Evolutionary conservation across 768 basidiomycete genomes (phyloP).

Genomic region (Rhizopogon vulgaris): DNA sequence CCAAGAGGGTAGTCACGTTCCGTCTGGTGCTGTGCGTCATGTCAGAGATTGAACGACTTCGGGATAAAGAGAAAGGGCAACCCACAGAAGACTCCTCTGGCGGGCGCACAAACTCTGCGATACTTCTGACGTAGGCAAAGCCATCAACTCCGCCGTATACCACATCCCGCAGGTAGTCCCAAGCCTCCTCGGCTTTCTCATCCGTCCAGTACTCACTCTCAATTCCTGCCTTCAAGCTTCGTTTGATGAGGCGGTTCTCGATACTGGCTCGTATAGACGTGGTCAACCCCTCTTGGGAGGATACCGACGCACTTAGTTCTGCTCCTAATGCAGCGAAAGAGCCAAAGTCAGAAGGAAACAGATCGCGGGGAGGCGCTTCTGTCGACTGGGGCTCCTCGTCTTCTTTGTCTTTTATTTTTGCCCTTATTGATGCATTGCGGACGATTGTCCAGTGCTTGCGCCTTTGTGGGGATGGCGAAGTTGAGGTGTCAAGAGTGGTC

Average conservation of each 20-base stretch:
- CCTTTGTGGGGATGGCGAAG: constrained; percentile 14
- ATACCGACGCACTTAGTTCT: constrained; percentile 32
- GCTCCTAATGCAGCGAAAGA: constrained; percentile 43
- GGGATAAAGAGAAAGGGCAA: not conserved
- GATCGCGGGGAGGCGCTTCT: constrained; percentile 48
- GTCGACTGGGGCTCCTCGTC: constrained; percentile 30
- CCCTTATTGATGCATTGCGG: constrained; percentile 44
- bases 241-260: constrained; percentile 18
- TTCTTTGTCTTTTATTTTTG: constrained; percentile 47
- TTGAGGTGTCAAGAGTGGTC: constrained; percentile 13
- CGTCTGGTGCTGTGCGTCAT: not conserved
- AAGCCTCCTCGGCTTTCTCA: constrained; percentile 45
- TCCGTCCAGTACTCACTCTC: constrained; percentile 41
- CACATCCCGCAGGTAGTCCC: constrained; percentile 64
- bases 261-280: constrained; percentile 35
- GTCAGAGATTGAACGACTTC: not conserved
- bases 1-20: constrained; percentile 14
- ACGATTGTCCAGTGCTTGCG: constrained; percentile 58
- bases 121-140: constrained; percentile 66
- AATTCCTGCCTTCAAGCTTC: constrained; percentile 13
- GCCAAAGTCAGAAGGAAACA: constrained; percentile 55
- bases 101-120: constrained; percentile 61
- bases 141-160: constrained; percentile 79
- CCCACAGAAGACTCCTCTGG: constrained; percentile 8
- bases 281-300: constrained; percentile 22